Evolutionary conservation across 2,329 filamentous ascomycete species (phyloP), one percentile per base, ranked within the genome.

Genomic region (Paramyrothecium sp.): DNA sequence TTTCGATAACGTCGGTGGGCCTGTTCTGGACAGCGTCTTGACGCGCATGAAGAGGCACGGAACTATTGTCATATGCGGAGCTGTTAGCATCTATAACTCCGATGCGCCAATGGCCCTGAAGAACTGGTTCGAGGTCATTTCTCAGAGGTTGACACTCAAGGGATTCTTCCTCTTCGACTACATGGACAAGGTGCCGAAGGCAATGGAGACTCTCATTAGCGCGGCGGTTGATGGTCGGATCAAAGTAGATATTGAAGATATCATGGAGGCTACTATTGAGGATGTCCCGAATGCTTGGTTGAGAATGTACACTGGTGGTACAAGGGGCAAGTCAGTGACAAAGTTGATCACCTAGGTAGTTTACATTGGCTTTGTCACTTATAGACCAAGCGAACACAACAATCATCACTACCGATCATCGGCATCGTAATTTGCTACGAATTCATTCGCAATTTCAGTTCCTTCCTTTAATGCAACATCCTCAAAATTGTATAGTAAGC

Each of bases 111-210:
- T 68, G 66, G 60, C 56, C 13, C 61, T 68, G 8, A 54, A 57
- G 49, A 68, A 68, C 55, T 68, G 66, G 66, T 68, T 69, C 23
- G 66, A 68, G 59, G 52, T 68, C 13, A 63, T 68, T 2, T 69
- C 66, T 2, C 61, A 58, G 56, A 56, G 66, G 7, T 66, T 68
- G 7, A 65, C 53, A 11, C 62, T 68, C 55, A 58, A 59, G 2
- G 66, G 66, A 1, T 68, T 68, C 51, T 67, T 68, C 16, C 67
- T 68, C 65, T 58, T 68, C 19, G 66, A 68, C 34, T 67, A 66
- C 19, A 65, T 67, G 61, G 66, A 68, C 34, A 64, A 68, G 60
- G 58, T 66, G 16, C 65, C 66, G 2, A 60, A 57, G 1, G 66
- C 67, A 17, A 60, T 68, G 1, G 57, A 58, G 13, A 61, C 67